phyloP scores from a whole-genome alignment of 2,329 filamentous ascomycete genomes.

The Pyrenophora seminiperda region DNA sequence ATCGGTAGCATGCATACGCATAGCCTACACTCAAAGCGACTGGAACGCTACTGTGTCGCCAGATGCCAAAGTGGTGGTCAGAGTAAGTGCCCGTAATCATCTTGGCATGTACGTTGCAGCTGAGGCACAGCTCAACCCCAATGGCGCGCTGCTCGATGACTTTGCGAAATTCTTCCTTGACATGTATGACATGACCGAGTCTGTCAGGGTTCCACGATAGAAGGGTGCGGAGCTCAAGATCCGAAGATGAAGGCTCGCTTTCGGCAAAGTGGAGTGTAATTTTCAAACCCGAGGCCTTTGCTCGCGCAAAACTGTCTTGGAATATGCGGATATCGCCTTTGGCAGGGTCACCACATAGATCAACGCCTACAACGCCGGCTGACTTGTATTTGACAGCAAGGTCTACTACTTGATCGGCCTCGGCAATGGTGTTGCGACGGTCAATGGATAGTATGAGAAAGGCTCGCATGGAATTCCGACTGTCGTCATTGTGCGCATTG shows the following conservation, averaged over 20 bases:
- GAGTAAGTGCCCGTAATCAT: conserved; percentile 69
- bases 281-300: conserved; percentile 61
- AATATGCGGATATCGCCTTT: conserved; percentile 67
- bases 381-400: conserved; percentile 63
- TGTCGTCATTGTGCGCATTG: conserved; percentile 53
- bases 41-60: conserved; percentile 61
- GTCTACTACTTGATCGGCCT: conserved; percentile 67
- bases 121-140: conserved; percentile 77
- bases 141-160: conserved; percentile 61
- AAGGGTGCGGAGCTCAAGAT: conserved; percentile 66
- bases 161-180: conserved; percentile 63
- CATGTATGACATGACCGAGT: conserved; percentile 79
- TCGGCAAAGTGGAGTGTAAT: conserved; percentile 83
- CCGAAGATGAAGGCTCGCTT: conserved; percentile 60
- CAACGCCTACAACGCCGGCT: conserved; percentile 71
- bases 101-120: conserved; percentile 78
- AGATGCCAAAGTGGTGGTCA: conserved; percentile 79
- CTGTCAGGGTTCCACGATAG: conserved; percentile 70
- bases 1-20: neutral
- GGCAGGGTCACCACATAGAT: conserved; percentile 78
- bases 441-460: conserved; percentile 77
- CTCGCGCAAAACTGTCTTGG: conserved; percentile 62
- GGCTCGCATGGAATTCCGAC: conserved; percentile 57
- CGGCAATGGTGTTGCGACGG: conserved; percentile 62
- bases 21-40: conserved; percentile 68